Base-by-base conservation (phyloP, 2,329 filamentous ascomycete species). In the Neopestalotiopsis sp. region DNA sequence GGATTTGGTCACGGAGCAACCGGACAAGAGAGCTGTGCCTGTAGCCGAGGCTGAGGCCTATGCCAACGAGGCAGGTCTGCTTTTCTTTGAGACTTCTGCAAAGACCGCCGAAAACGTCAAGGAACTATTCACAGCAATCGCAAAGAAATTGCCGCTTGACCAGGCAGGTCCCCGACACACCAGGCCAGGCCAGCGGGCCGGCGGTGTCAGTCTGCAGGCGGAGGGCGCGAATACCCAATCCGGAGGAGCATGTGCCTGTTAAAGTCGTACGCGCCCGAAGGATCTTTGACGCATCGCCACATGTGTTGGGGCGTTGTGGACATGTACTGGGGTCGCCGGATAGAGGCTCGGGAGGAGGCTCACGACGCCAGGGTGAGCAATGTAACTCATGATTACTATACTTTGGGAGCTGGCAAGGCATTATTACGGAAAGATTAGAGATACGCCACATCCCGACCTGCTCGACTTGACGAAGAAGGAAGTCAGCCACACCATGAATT, bases 21-120 rank as follows among this genome's bases (percentile, higher is more conserved):
- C 95, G 62, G 95, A 98, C 81, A 98, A 98, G 89, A 92, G 96
- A 78, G 96, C 95, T 57, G 96, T 99, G 71, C 80, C 91, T 70
- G 92, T 93, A 28, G 92, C 92, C 74, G 96, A 99, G 76, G 97
- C 96, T 73, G 94, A 98, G 83, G 94, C 95, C 67, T 99, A 99
- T 79, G 95, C 96, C 67, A 91, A 91, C 74, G 96, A 99, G 83
- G 94, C 95, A 65, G 94, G 94, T 57, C 89, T 99, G 5, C 88
- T 99, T 67, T 99, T 99, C 87, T 99, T 99, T 81, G 96, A 99
- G 83, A 99, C 96, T 3, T 98, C 95, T 12, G 96, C 96, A 73
- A 99, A 99, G 88, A 97, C 95, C 49, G 92, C 94, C 69, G 94
- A 97, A 83, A 99, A 99, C 76, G 96, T 99, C 67, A 90, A 91